Conservation (phyloP, 2,329 filamentous ascomycete genomes). For the Ambrosiella xylebori region DNA sequence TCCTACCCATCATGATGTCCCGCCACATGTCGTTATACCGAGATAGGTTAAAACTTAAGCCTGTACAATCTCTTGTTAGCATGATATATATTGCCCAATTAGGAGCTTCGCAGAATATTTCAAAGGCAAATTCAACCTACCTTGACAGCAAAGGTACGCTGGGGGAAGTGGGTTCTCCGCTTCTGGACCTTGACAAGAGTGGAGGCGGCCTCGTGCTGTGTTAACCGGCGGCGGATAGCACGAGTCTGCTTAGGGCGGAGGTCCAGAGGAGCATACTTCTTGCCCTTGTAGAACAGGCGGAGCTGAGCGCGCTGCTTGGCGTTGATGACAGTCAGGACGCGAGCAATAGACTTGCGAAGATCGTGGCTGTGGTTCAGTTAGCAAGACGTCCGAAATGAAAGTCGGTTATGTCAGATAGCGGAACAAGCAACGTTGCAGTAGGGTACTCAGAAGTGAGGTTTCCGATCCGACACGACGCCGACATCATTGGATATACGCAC, state of each 20-base stretch:
- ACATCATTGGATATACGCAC: conserved; percentile 35
- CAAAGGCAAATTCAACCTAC: conserved; percentile 25
- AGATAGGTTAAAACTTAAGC: conserved; percentile 13
- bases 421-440: neutral
- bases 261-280: conserved; percentile 98
- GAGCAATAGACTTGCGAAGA: conserved; percentile 97
- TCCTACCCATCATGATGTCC: conserved; percentile 13
- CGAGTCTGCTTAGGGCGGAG: conserved; percentile 97
- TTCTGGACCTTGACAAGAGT: conserved; percentile 93
- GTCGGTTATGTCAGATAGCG: neutral
- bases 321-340: conserved; percentile 98
- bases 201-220: conserved; percentile 71
- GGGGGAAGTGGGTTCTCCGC: conserved; percentile 87
- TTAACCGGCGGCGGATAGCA: conserved; percentile 89
- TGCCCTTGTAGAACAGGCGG: conserved; percentile 98
- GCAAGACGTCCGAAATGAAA: conserved; percentile 8
- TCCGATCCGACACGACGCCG: no score
- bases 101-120: no score
- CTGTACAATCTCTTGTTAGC: conserved; percentile 2
- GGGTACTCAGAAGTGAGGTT: no score
- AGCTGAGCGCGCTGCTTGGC: conserved; percentile 97
- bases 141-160: conserved; percentile 99
- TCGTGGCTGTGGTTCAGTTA: conserved; percentile 53
- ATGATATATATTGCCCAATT: neutral
- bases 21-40: conserved; percentile 12